These are phyloP conservation scores for Triticum urartu DNA, from an alignment of 176 grass and related monocot genomes.

Conservation along the genomic window DNA sequence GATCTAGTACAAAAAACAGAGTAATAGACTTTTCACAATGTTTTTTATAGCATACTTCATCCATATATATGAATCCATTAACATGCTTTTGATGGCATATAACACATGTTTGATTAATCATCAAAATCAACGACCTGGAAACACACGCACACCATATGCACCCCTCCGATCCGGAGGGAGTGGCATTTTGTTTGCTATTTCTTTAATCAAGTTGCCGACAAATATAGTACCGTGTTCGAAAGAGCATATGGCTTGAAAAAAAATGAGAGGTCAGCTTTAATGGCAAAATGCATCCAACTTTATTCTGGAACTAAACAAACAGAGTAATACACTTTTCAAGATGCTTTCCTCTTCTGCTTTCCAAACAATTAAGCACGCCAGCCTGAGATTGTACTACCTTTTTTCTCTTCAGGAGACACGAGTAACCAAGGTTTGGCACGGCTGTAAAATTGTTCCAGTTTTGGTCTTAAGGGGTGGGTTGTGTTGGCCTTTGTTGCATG, in stretches of 20 bases:
- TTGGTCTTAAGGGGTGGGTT: neutral
- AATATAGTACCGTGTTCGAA: neutral
- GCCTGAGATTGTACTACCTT: neutral
- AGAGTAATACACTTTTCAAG: neutral
- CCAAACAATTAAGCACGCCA: neutral
- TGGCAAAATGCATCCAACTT: neutral
- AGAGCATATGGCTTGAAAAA: neutral
- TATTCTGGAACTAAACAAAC: neutral
- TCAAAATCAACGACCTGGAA: too few relatives aligned
- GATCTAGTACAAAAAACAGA: too few relatives aligned
- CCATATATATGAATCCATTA: too few relatives aligned
- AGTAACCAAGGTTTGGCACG: neutral
- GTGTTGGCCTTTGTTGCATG: neutral
- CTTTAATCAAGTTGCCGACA: neutral
- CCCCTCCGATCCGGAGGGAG: too few relatives aligned
- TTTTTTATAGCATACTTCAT: too few relatives aligned
- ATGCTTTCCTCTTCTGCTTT: neutral
- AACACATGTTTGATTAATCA: neutral
- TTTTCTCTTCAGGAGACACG: neutral
- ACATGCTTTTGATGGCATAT: too few relatives aligned
- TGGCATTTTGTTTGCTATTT: neutral
- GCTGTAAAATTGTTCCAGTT: neutral
- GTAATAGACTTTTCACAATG: too few relatives aligned
- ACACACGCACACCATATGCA: too few relatives aligned
- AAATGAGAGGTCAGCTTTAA: neutral